A percentile compares a stretch with the other conserved stretches of the same genome.
Conservation (phyloP, 1,139 yeast species). For the Meyerozyma smithsonii region DNA sequence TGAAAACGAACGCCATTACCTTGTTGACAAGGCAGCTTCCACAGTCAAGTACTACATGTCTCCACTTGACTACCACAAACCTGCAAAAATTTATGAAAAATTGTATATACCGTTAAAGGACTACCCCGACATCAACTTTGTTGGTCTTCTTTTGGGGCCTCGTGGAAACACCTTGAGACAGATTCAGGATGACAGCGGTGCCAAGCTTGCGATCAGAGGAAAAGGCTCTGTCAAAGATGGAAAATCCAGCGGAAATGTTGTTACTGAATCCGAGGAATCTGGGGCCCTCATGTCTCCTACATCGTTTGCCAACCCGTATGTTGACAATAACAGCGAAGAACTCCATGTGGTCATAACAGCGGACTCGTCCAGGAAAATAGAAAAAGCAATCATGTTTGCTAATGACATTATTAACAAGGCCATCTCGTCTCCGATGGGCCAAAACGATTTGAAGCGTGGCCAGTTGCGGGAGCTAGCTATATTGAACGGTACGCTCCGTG, state of each 20-base stretch:
- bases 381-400: constrained; percentile 70
- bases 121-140: constrained; percentile 88
- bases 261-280: constrained; percentile 19
- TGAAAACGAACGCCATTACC: constrained; percentile 73
- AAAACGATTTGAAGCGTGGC: constrained; percentile 84
- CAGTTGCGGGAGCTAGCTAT: constrained; percentile 91
- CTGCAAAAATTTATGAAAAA: constrained; percentile 68
- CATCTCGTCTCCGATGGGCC: constrained; percentile 86
- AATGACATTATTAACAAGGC: constrained; percentile 78
- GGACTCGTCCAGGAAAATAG: constrained; percentile 73
- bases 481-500: constrained; percentile 89
- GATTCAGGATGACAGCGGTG: constrained; percentile 80
- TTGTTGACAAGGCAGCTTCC: constrained; percentile 70
- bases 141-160: constrained; percentile 89
- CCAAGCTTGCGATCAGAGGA: constrained; percentile 83
- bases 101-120: constrained; percentile 81
- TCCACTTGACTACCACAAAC: constrained; percentile 76
- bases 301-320: constrained; percentile 21
- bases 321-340: constrained; percentile 51
- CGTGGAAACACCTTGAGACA: constrained; percentile 86
- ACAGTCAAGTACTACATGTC: constrained; percentile 76
- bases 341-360: constrained; percentile 86
- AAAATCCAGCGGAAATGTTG: constrained; percentile 47
- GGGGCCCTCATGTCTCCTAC: constrained; percentile 12
- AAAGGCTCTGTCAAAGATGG: constrained; percentile 96